Evolutionary conservation across 306 rosid genomes (phyloP).

Genomic region (Cajanus cajan): DNA sequence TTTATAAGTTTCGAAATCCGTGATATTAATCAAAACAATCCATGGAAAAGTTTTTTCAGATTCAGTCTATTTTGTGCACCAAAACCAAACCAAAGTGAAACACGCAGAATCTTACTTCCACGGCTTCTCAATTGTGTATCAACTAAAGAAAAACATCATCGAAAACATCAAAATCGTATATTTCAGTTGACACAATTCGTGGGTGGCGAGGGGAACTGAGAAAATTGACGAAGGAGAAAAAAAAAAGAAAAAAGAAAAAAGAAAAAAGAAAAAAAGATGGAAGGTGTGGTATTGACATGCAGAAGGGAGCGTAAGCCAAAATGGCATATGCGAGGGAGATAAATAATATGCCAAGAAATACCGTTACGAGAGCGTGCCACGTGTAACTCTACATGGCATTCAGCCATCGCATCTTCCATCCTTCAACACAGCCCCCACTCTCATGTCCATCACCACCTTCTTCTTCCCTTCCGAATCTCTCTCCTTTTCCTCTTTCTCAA

Average conservation of each 20-base stretch:
- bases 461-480: background rate
- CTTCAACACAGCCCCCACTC: constrained; percentile 15
- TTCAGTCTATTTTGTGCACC: background rate
- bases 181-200: background rate
- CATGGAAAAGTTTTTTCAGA: background rate
- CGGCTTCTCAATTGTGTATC: background rate
- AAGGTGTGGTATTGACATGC: background rate
- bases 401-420: constrained; percentile 67
- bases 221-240: background rate
- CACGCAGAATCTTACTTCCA: background rate
- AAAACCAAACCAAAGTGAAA: background rate
- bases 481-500: background rate
- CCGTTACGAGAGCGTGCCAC: constrained; percentile 67
- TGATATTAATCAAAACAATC: background rate
- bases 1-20: background rate
- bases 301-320: background rate
- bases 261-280: background rate
- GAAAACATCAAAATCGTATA: background rate
- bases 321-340: constrained; percentile 66
- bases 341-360: constrained; percentile 63
- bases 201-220: background rate
- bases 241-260: too few relatives aligned
- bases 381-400: constrained; percentile 76
- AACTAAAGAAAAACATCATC: background rate
- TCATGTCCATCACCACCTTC: constrained; percentile 34